phyloP scores from a whole-genome alignment of 106 monocot genomes.

The Platanthera zijinensis region DNA sequence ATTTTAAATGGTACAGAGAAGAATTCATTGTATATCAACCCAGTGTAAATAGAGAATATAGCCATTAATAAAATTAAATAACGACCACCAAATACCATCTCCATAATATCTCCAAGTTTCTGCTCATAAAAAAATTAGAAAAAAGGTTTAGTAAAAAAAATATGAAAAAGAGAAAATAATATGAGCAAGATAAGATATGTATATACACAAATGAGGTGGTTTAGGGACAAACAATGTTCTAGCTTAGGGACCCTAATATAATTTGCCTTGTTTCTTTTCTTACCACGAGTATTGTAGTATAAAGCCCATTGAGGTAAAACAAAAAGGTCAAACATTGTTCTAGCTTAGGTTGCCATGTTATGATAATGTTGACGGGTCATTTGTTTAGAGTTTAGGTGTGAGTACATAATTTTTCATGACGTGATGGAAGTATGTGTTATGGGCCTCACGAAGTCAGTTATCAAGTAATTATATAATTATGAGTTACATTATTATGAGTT shows the following conservation, averaged over 20 bases:
- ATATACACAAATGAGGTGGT: not conserved
- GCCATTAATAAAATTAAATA: constrained; percentile 96
- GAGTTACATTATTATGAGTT: no score
- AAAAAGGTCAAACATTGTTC: no score
- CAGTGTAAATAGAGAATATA: constrained; percentile 93
- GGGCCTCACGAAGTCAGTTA: no score
- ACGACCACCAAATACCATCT: constrained; percentile 96
- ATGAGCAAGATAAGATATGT: not conserved
- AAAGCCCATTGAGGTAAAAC: not conserved
- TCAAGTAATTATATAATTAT: no score
- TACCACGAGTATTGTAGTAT: not conserved
- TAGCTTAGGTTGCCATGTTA: no score
- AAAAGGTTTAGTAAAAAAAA: not conserved
- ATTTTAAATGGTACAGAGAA: constrained; percentile 93
- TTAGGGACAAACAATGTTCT: not conserved
- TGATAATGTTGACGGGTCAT: no score
- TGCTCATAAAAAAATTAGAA: constrained; percentile 19
- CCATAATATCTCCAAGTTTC: constrained; percentile 96
- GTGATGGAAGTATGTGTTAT: no score
- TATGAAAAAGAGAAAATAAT: not conserved
- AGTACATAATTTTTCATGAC: no score
- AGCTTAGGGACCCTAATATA: not conserved
- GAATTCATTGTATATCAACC: constrained; percentile 95
- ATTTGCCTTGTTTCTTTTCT: not conserved
- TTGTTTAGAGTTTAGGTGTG: no score